Conservation (phyloP, 1,284 basidiomycete species). For the Ceratobasidium papillatum region DNA sequence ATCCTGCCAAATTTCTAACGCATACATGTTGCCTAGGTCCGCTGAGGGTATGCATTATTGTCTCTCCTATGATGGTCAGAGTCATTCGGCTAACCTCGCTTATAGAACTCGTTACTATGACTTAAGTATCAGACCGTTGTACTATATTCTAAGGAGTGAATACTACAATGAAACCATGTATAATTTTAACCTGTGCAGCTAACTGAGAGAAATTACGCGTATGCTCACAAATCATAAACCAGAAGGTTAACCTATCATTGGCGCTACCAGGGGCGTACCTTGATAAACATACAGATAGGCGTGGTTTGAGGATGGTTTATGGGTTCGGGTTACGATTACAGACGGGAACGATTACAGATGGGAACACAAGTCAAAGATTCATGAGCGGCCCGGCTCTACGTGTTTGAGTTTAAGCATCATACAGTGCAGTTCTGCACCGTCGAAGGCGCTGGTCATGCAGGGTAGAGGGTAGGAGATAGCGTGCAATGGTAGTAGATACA, state of each 20-base stretch:
- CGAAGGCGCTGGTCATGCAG: background rate
- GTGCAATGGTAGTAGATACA: background rate
- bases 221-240: too few species aligned
- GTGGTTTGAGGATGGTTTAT: too few species aligned
- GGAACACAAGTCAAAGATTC: background rate
- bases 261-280: too few species aligned
- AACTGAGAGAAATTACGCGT: background rate
- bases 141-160: background rate
- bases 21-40: slow-evolving; percentile 41
- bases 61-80: background rate
- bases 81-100: background rate
- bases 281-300: too few species aligned
- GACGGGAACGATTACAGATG: too few species aligned
- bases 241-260: too few species aligned
- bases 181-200: too few species aligned
- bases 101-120: slow-evolving; percentile 46
- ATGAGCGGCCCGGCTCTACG: too few species aligned
- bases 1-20: background rate
- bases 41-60: slow-evolving; percentile 44
- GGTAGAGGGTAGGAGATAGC: background rate
- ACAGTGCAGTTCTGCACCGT: too few species aligned
- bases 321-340: too few species aligned
- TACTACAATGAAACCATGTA: background rate
- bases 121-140: slow-evolving; percentile 21
- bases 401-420: too few species aligned